Evolutionary conservation across 2,329 filamentous ascomycete genomes (phyloP), one percentile per base, ranked within the genome.

Genomic region (Fusarium denticulatum): DNA sequence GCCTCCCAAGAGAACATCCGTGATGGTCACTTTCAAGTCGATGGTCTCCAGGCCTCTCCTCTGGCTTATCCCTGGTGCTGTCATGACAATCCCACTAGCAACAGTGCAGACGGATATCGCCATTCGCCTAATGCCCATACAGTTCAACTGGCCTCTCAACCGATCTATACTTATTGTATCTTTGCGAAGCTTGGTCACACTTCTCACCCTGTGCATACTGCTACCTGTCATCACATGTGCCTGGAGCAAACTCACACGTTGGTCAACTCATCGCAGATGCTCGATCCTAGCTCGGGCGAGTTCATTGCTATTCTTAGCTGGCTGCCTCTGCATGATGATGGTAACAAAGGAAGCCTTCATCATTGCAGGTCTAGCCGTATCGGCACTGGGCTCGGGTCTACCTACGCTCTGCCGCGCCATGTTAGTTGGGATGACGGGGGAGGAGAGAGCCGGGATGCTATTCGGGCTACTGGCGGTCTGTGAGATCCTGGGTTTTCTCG

Each of bases 381-480:
- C 76, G 8, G 75, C 72, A 16, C 64, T 79, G 4, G 76, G 76
- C 7, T 79, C 77, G 5, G 78, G 77, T 11, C 37, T 79, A 13
- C 75, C 77, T 34, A 76, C 65, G 30, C 55, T 80, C 10, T 76
- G 77, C 45, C 76, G 78, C 15, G 64, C 77, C 20, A 76, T 80
- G 69, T 43, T 80, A 28, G 66, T 78, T 18, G 60, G 63, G 13
- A 30, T 60, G 24, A 37, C 64, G 14, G 60, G 63, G 13, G 62
- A 76, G 34, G 60, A 73, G 18, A 61, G 62, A 30, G 67, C 65
- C 8, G 78, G 78, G 9, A 66, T 66, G n/a, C 15, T 78, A 15
- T 78, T 80, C 56, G 73, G 77, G 10, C 47, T 78, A 18, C 55
- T 80, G 26, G 77, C 73, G 18, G 64, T 72, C n/a, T 72, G 71